Evolutionary conservation across 208 protist genomes (phyloP).

Genomic region (Crithidia mellificae): DNA sequence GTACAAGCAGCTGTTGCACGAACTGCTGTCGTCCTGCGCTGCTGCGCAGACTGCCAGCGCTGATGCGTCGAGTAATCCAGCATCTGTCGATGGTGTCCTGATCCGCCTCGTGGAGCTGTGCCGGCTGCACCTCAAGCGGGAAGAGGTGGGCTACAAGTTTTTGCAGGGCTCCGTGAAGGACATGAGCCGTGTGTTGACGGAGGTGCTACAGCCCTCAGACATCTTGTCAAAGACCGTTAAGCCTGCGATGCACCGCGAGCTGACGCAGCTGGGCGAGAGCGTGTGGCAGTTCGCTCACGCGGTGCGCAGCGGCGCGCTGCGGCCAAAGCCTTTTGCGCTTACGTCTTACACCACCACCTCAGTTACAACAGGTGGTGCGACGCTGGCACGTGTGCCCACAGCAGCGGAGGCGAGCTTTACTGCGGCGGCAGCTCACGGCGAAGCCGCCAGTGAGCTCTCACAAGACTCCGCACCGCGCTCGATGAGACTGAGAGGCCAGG

Average conservation of each 20-base stretch:
- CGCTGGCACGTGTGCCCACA: too few species aligned
- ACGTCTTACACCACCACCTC: neutral
- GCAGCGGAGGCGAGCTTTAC: too few species aligned
- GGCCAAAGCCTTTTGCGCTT: conserved; percentile 1
- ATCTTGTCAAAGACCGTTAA: neutral
- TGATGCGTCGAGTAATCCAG: too few species aligned
- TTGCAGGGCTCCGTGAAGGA: conserved; percentile 34
- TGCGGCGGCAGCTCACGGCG: too few species aligned
- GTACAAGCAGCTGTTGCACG: conserved; percentile 15
- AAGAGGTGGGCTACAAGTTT: conserved; percentile 29
- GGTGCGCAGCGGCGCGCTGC: conserved; percentile 11
- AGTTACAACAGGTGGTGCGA: neutral
- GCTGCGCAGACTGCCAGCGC: neutral
- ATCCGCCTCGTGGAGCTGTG: conserved; percentile 28
- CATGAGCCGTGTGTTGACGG: conserved; percentile 31
- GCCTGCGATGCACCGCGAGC: conserved; percentile 14
- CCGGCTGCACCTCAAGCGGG: conserved; percentile 32
- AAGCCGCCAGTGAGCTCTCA: too few species aligned
- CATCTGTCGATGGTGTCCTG: conserved; percentile 14
- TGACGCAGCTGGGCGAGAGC: conserved; percentile 5
- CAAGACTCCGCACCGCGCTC: neutral
- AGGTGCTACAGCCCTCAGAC: conserved; percentile 20
- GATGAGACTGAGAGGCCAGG: neutral
- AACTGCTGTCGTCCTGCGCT: neutral
- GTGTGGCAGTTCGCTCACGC: conserved; percentile 11